Base-by-base conservation (phyloP, 805 yeast genomes). In the Myxozyma geophila region DNA sequence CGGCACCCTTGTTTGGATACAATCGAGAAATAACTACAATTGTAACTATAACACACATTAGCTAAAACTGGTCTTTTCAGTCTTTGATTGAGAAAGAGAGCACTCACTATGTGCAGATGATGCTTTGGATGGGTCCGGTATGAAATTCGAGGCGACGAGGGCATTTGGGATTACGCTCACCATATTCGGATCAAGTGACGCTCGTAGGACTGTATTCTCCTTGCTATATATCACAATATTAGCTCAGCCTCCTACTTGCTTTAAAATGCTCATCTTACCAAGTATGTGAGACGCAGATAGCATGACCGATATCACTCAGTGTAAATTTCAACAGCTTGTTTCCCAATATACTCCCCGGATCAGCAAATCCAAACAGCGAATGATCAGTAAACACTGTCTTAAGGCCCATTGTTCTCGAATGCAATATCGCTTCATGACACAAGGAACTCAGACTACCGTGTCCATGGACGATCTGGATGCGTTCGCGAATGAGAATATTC, bases 91-190 rank as follows among this genome's bases (percentile, higher is more conserved):
- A 37, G 3, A 48, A 21, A 28, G 1, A 17, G 5, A 23, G 21
- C 13, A 56, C 70, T 12, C 54, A 67, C 70, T 87, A 28, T 76
- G 76, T 2, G 77, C 75, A 19, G 76, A 68, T n/a, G 71, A 61
- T 6, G 76, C 73, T 40, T 66, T 70, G 36, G 72, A 58, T 4
- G 77, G 74, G 57, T 71, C 79, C 0, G 79, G 82, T 47, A 53
- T 74, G 74, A 95, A 95, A 74, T 92, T 96, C 52, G 84, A 83
- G 4, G 95, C 83, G 0, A 95, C 85, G n/a, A 95, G 96, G 0
- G 99, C 99, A 76, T 95, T 95, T 0, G 99, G 99, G 17, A 95
- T 95, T 28, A 92, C 99, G 15, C 92, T 87, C 3, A 92, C 93
- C 56, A 78, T 77, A 5, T 82, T 72, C 0, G 98, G 98, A 67